A percentile compares a stretch with the other conserved stretches of the same genome.
These are phyloP conservation scores for Neurospora sp. DNA, from an alignment of 495 filamentous ascomycete genomes.

Conservation along the genomic window DNA sequence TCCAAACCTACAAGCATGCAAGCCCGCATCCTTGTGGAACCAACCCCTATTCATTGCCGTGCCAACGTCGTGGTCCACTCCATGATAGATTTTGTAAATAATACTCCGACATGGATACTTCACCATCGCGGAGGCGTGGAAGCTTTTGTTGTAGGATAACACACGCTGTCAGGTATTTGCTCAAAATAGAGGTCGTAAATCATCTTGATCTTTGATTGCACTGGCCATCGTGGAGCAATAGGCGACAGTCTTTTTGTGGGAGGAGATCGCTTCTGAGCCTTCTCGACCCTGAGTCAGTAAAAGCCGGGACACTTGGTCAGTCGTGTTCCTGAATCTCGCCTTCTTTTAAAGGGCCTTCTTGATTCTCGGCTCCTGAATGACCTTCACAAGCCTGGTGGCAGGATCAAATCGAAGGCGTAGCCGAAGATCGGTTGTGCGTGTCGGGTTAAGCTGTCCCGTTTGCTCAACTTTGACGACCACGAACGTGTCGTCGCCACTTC, in stretches of 20 bases:
- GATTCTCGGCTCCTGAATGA: too few relatives aligned
- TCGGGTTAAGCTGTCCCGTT: fast-evolving
- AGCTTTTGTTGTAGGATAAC: not conserved
- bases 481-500: not conserved
- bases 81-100: not conserved
- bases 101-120: not conserved
- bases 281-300: not conserved
- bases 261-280: not conserved
- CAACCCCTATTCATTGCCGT: not conserved
- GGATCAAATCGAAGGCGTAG: not conserved
- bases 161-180: not conserved
- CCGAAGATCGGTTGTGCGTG: not conserved
- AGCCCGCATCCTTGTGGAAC: not conserved
- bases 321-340: not conserved
- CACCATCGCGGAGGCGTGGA: not conserved
- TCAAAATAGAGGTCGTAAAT: not conserved
- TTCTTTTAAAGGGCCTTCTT: too few relatives aligned
- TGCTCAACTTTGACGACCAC: not conserved
- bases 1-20: not conserved
- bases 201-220: not conserved
- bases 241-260: not conserved
- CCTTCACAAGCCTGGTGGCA: not conserved
- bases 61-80: not conserved
- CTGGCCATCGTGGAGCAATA: not conserved
- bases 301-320: not conserved